Base-by-base conservation (phyloP, 495 filamentous ascomycete species). In the Neurospora africana region DNA sequence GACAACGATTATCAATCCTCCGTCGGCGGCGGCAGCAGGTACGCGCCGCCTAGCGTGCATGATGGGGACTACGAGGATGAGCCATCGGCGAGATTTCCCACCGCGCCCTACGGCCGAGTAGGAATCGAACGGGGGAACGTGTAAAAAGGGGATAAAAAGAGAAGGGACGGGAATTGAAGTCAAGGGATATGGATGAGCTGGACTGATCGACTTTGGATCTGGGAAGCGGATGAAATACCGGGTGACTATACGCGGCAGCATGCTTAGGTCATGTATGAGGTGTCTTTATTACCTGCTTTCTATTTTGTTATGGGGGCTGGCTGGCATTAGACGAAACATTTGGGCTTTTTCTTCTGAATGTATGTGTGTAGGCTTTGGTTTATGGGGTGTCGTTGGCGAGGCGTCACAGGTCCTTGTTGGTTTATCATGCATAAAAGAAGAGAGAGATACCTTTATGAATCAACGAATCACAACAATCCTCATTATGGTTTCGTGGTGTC, bases 61-160 rank as follows among this genome's bases (percentile, higher is more conserved):
- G 83, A 83, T 21, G 79, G 78, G 38, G 81, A 80, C 69, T 80
- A 84, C 2, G 83, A 83, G 44, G 79, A 80, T 68, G 75, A 78
- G 19, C 68, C 78, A 44, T 81, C 82, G 2, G 79, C 79, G 30
- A 75, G 78, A 33, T 86, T 85, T 72, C 83, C 84, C 3, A 75
- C 70, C 15, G 84, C 77, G 23, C 78, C 83, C 68, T 86, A 86
- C 73, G 83, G 84, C 69, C 78, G 83, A 65, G 82, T 82, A 27
- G 70, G 53, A 61, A 61, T 61, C 27, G 53, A 61, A 19, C 27
- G 53, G 6, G 53, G 53, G 3, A 15, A 61, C 6, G 53, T 61
- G 53, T 61, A 33, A 33, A 19, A 19, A 61, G 27, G 27, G 27
- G 15, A 33, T 17, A 2, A 61, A 17, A 27, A 33, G 19, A 19